Conservation (phyloP, 768 basidiomycete species). For the Podaxis carcinomalis region DNA sequence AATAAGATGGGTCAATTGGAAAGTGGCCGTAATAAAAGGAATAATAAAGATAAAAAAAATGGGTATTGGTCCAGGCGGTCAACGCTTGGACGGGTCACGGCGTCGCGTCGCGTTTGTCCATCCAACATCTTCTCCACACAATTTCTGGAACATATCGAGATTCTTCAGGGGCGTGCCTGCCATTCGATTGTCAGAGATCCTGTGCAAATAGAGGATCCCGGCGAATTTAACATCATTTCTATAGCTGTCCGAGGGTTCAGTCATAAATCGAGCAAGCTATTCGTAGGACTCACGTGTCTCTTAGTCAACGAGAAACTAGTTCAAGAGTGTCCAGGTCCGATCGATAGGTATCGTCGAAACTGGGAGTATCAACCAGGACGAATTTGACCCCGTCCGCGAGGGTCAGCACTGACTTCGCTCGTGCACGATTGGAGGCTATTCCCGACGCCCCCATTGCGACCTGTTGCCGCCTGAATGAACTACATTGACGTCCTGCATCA, state of each 20-base stretch:
- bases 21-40: no score
- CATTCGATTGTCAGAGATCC: neutral
- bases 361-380: slow-evolving; percentile 24
- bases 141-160: slow-evolving; percentile 1
- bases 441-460: slow-evolving; percentile 20
- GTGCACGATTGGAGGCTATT: slow-evolving; percentile 22
- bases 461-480: slow-evolving; percentile 10
- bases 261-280: neutral
- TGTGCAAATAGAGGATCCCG: slow-evolving; percentile 3
- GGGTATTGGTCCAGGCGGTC: no score
- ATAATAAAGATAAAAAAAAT: no score
- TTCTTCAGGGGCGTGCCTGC: neutral
- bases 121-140: slow-evolving; percentile 4
- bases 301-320: slow-evolving; percentile 21
- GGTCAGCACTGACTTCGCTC: slow-evolving; percentile 12
- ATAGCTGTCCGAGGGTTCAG: neutral
- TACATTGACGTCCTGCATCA: neutral
- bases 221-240: neutral
- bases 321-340: slow-evolving; percentile 21
- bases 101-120: no score
- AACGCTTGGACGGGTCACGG: no score
- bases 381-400: neutral
- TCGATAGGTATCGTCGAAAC: slow-evolving; percentile 20
- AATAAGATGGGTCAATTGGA: no score
- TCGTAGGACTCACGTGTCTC: slow-evolving; percentile 16